phyloP scores from a whole-genome alignment of 2,329 filamentous ascomycete species.

The Xylariomycetidae sp. region DNA sequence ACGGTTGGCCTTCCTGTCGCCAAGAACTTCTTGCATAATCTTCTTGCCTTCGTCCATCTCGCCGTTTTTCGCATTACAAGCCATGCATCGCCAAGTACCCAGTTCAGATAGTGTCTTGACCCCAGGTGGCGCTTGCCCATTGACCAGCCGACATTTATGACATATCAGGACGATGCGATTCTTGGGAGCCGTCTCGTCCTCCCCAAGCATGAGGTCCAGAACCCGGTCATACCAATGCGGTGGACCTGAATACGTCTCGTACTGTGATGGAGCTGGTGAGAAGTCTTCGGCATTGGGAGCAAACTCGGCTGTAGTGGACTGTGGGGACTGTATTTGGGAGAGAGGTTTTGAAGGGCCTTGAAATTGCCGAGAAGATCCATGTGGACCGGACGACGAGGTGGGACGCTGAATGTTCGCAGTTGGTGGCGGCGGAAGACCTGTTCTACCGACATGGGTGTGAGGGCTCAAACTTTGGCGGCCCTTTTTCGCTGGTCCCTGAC shows the following conservation, averaged over 20 bases:
- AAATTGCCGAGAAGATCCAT: conserved; percentile 22
- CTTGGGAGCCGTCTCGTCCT: conserved; percentile 88
- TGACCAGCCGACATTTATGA: conserved; percentile 75
- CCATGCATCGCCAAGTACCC: conserved; percentile 82
- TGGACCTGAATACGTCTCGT: conserved; percentile 21
- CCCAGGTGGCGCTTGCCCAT: conserved; percentile 91
- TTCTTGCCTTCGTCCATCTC: conserved; percentile 71
- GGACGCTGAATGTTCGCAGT: conserved; percentile 58
- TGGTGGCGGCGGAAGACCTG: conserved; percentile 51
- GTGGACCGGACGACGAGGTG: conserved; percentile 22
- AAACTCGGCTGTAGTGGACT: conserved; percentile 15
- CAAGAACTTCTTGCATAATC: conserved; percentile 63
- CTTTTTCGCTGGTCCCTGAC: conserved; percentile 23
- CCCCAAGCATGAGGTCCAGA: conserved; percentile 84
- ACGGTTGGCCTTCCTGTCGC: conserved; percentile 10
- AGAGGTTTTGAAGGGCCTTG: too few relatives aligned
- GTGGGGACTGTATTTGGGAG: too few relatives aligned
- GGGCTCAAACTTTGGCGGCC: conserved; percentile 19
- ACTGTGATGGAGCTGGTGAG: conserved; percentile 28
- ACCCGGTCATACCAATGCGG: conserved; percentile 92
- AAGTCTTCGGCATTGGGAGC: conserved; percentile 24
- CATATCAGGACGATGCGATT: conserved; percentile 90
- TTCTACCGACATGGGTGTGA: conserved; percentile 32
- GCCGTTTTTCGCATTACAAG: conserved; percentile 79
- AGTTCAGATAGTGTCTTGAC: conserved; percentile 72